Percentiles rank a stretch among this genome's conserved stretches.
These are phyloP conservation scores for Ganoderma boninense DNA, from an alignment of 1,284 basidiomycete genomes.

Conservation along the genomic window DNA sequence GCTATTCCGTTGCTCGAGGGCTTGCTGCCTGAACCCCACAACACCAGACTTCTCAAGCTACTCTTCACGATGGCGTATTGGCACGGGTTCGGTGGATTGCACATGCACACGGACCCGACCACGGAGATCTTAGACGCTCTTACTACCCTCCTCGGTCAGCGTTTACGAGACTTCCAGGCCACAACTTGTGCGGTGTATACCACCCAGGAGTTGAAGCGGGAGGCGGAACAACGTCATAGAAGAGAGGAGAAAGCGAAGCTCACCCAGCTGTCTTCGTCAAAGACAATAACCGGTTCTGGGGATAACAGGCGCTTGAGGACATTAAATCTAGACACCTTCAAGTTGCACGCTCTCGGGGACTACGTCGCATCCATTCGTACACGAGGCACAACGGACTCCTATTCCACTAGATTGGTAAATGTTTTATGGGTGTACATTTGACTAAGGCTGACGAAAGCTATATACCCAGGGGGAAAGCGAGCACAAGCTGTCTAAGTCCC, in stretches of 20 bases:
- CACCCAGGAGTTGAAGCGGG: background rate
- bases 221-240: background rate
- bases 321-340: slow-evolving; percentile 35
- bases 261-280: slow-evolving; percentile 16
- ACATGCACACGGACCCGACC: slow-evolving; percentile 40
- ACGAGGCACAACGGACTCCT: slow-evolving; percentile 30
- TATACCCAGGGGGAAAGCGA: too few species aligned
- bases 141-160: background rate
- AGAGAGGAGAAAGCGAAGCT: slow-evolving; percentile 21
- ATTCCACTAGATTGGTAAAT: background rate
- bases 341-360: slow-evolving; percentile 38
- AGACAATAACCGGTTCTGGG: background rate
- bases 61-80: slow-evolving; percentile 37
- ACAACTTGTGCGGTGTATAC: background rate
- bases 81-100: slow-evolving; percentile 43
- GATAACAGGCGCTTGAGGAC: slow-evolving; percentile 11
- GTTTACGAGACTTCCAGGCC: background rate
- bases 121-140: slow-evolving; percentile 26
- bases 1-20: background rate
- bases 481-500: too few species aligned
- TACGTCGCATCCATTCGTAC: slow-evolving; percentile 25
- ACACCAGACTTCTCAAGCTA: slow-evolving; percentile 34
- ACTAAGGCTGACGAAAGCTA: too few species aligned
- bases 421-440: background rate
- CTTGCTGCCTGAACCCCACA: background rate